A percentile compares a stretch with the other conserved stretches of the same genome.
These are phyloP conservation scores for Aquilaria agallochum DNA, from an alignment of 441 rosid genomes.

Conservation along the genomic window DNA sequence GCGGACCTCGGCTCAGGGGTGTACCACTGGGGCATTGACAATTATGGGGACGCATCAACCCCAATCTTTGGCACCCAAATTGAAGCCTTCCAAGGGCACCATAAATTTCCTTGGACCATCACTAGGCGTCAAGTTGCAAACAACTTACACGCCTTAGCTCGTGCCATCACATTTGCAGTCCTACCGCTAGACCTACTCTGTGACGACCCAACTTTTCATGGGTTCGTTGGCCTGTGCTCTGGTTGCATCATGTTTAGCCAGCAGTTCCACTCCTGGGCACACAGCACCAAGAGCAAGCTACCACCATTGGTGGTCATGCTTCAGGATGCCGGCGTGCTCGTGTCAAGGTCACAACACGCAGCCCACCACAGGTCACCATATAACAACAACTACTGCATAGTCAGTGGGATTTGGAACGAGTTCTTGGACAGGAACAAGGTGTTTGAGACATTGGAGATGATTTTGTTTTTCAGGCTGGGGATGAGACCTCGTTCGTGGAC, in stretches of 20 bases:
- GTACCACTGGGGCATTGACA: constrained; percentile 91
- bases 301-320: constrained; percentile 54
- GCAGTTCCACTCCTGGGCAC: constrained; percentile 95
- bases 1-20: constrained; percentile 88
- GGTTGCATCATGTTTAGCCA: constrained; percentile 95
- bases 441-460: constrained; percentile 77
- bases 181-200: constrained; percentile 51
- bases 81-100: constrained; percentile 91
- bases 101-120: constrained; percentile 87
- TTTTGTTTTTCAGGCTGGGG: constrained; percentile 50
- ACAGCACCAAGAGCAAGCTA: constrained; percentile 80
- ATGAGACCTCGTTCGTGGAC: constrained; percentile 83
- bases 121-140: constrained; percentile 85
- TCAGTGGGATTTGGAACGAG: constrained; percentile 79
- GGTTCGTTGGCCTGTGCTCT: constrained; percentile 46
- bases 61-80: constrained; percentile 70
- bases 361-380: constrained; percentile 81
- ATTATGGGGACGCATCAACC: constrained; percentile 72
- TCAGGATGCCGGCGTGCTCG: constrained; percentile 71
- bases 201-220: constrained; percentile 40
- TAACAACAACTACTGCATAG: constrained; percentile 84
- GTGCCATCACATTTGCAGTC: constrained; percentile 42
- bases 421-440: constrained; percentile 54
- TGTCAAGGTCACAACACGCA: constrained; percentile 59
- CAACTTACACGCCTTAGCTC: constrained; percentile 68